A percentile compares a stretch with the other conserved stretches of the same genome.
These are phyloP conservation scores for Amesomyces nigricolor DNA, from an alignment of 2,329 filamentous ascomycete genomes.

Conservation along the genomic window DNA sequence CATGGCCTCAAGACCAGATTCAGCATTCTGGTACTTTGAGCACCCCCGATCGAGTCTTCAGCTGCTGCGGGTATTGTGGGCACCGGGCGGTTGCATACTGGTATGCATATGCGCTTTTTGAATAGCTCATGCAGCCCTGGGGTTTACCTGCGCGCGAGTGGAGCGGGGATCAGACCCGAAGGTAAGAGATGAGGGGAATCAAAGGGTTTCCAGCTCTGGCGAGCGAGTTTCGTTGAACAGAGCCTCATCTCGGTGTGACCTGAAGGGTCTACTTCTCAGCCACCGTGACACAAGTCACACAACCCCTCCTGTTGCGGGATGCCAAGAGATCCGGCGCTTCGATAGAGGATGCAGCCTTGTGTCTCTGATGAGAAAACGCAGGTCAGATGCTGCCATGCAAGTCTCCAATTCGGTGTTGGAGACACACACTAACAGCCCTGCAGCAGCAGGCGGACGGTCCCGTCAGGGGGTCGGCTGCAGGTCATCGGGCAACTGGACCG, in stretches of 20 bases:
- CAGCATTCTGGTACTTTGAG: too few species aligned
- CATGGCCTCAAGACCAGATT: background rate
- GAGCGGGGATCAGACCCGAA: background rate
- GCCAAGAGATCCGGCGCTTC: conserved; percentile 9
- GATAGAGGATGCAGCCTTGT: conserved; percentile 1
- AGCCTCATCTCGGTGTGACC: conserved; percentile 1
- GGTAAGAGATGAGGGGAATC: background rate
- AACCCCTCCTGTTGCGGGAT: background rate
- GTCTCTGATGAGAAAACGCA: background rate
- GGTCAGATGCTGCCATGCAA: background rate
- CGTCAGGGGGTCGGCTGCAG: conserved; percentile 1
- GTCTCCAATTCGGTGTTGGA: background rate
- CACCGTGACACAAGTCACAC: background rate
- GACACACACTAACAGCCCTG: background rate
- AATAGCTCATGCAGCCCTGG: conserved; percentile 20
- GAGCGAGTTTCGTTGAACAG: conserved; percentile 1
- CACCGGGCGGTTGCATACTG: background rate
- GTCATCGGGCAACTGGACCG: conserved; percentile 4
- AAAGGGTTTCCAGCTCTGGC: background rate
- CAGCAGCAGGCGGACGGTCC: conserved; percentile 6
- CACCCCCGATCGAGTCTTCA: background rate
- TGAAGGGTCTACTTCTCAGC: background rate
- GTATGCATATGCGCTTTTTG: conserved; percentile 13
- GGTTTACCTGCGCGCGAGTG: background rate
- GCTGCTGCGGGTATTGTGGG: background rate